Evolutionary conservation across 2,329 filamentous ascomycete genomes (phyloP).

Genomic region (Bipolaris cookei): DNA sequence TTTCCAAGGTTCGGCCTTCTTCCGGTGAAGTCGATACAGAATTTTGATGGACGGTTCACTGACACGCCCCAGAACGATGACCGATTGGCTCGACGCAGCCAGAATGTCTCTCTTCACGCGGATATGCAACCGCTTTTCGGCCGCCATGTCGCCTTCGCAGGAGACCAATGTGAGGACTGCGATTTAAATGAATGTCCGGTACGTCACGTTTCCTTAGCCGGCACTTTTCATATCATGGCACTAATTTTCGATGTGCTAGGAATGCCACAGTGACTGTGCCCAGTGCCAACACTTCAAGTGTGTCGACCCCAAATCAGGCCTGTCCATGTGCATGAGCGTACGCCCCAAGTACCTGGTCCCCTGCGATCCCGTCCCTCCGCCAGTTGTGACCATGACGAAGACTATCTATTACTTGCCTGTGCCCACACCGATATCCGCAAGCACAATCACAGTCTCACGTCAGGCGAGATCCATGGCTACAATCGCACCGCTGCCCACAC

Average conservation of each 20-base stretch:
- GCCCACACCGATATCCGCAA: not conserved
- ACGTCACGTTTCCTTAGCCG: not conserved
- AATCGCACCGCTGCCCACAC: not conserved
- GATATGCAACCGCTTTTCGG: not conserved
- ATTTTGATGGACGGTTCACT: not conserved
- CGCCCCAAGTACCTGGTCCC: constrained; percentile 4
- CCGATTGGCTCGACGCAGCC: not conserved
- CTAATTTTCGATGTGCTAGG: not conserved
- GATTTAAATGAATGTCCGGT: constrained; percentile 1
- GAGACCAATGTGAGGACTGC: constrained; percentile 5
- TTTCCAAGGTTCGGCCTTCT: not conserved
- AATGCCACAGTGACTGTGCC: constrained; percentile 5
- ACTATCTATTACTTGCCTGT: not conserved
- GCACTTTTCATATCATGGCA: not conserved
- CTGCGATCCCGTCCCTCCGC: constrained; percentile 1
- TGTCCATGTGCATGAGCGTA: constrained; percentile 11
- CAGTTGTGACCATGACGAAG: not conserved
- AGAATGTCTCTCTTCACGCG: not conserved
- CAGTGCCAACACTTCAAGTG: constrained; percentile 7
- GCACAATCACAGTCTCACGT: not conserved
- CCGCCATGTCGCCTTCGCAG: constrained; percentile 1
- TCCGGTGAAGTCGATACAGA: not conserved
- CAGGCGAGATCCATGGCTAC: not conserved
- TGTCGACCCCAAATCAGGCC: not conserved
- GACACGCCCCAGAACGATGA: not conserved